Base-by-base conservation (phyloP, 768 basidiomycete genomes). In the Leucocoprinus sp. region DNA sequence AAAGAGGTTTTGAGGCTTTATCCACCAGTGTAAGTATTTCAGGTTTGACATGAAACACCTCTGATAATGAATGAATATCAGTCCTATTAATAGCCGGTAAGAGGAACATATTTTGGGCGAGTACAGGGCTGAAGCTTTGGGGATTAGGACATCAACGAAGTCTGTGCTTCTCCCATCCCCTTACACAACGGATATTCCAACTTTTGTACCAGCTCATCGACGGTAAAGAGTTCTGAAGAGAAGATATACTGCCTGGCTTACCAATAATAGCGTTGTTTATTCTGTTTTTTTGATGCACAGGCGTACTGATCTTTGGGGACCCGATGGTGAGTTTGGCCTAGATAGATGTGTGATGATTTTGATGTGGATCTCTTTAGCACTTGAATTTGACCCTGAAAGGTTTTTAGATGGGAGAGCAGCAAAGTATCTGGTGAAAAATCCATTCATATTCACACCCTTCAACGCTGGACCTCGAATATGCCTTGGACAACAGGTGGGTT, bases 401-500 rank as follows among this genome's bases (percentile, higher is more conserved):
- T 84, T 78, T 66, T 57, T 82, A 36, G 81, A 84, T 45, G 68
- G 70, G 8, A 66, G 81, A 23, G 52, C 76, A 5, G 66, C 69
- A 45, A 72, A 71, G 52, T 76, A 76, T 47, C 63, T 80, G 15
- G 65, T 63, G 0, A 67, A 70, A 1, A 82, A 82, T 49, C 79
- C 80, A 1, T 81, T 75, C 65, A 83, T 85, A 50, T 84, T 83
- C 59, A 60, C 77, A 4, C 80, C 82, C 0, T 83, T 83, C 63
- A 81, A 81, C 48, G 79, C 78, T 0, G 82, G 78, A 1, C 82
- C 80, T 4, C 66, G 82, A 8, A 77, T 80, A 49, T 82, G 81
- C 45, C 66, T 80, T 7, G 81, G 61, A 7, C 61, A 64, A 47
- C 61, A 64, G 55, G 61, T 60, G 23, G 5, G 49, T 33, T 4